Conservation (phyloP, 805 yeast species). For the Candida sithepensis region DNA sequence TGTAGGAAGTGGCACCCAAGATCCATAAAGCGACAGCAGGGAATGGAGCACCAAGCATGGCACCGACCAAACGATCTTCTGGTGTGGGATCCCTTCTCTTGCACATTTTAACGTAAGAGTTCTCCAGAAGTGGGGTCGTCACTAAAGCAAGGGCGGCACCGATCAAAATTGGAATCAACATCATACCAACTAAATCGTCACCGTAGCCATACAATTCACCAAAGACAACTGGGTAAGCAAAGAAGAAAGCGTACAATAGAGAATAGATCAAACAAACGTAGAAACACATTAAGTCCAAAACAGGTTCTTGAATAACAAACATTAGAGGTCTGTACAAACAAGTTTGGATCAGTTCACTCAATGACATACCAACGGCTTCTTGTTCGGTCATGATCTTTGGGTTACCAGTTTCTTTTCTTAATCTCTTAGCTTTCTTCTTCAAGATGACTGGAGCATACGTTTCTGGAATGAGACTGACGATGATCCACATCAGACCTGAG, state of each 20-base stretch:
- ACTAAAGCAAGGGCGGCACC: constrained; percentile 75
- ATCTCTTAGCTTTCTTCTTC: constrained; percentile 56
- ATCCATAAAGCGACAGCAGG: constrained; percentile 78
- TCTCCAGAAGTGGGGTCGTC: constrained; percentile 76
- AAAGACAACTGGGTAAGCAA: constrained; percentile 91
- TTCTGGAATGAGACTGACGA: constrained; percentile 71
- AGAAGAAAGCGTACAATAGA: constrained; percentile 88
- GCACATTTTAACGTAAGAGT: constrained; percentile 48
- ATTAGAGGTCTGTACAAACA: constrained; percentile 79
- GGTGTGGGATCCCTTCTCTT: constrained; percentile 62
- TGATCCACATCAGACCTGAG: constrained; percentile 79
- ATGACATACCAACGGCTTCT: constrained; percentile 73
- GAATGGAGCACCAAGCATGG: constrained; percentile 79
- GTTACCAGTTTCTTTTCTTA: constrained; percentile 80
- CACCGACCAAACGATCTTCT: constrained; percentile 77
- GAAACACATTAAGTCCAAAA: constrained; percentile 74
- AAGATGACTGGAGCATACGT: constrained; percentile 84
- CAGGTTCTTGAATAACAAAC: constrained; percentile 78
- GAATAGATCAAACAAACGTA: constrained; percentile 89
- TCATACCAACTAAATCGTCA: constrained; percentile 77
- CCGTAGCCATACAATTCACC: constrained; percentile 69
- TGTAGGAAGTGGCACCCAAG: constrained; percentile 73
- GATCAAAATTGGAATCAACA: constrained; percentile 86
- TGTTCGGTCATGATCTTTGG: constrained; percentile 86
- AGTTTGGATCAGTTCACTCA: constrained; percentile 64